Conservation (phyloP, 495 filamentous ascomycete species). For the Neurospora sp. region DNA sequence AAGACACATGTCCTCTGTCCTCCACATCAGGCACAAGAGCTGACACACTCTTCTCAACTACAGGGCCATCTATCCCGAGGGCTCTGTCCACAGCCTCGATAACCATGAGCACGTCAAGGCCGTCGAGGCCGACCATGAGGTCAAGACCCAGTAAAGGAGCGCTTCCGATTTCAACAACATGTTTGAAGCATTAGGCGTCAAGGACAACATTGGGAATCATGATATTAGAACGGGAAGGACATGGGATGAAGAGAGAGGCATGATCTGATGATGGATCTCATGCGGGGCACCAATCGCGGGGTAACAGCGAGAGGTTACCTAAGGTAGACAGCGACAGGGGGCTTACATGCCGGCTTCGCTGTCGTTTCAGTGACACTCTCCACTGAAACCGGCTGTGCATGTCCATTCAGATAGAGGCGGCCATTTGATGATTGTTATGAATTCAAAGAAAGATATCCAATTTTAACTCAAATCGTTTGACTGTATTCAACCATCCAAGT, state of each 20-base stretch:
- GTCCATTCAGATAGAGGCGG: neutral
- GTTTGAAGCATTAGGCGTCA: neutral
- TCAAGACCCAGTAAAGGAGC: slow-evolving; percentile 55
- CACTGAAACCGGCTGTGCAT: neutral
- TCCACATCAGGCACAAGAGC: neutral
- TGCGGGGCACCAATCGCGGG: neutral
- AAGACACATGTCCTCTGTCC: slow-evolving; percentile 24
- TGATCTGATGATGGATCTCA: neutral
- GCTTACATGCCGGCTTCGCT: neutral
- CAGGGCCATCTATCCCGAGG: slow-evolving; percentile 67
- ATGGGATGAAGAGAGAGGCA: neutral
- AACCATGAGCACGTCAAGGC: slow-evolving; percentile 55
- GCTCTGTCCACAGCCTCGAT: slow-evolving; percentile 50
- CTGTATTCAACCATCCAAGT: neutral
- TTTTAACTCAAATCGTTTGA: neutral
- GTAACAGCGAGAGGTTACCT: neutral
- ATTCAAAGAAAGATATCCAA: neutral
- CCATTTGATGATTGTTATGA: neutral
- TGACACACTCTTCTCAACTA: neutral
- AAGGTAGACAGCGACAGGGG: neutral
- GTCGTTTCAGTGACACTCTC: neutral
- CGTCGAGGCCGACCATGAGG: slow-evolving; percentile 63
- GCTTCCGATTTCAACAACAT: neutral
- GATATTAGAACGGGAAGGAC: neutral
- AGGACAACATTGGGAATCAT: neutral